Evolutionary conservation across 2,329 filamentous ascomycete genomes (phyloP).

Genomic region (Westerdykella aurantiaca): DNA sequence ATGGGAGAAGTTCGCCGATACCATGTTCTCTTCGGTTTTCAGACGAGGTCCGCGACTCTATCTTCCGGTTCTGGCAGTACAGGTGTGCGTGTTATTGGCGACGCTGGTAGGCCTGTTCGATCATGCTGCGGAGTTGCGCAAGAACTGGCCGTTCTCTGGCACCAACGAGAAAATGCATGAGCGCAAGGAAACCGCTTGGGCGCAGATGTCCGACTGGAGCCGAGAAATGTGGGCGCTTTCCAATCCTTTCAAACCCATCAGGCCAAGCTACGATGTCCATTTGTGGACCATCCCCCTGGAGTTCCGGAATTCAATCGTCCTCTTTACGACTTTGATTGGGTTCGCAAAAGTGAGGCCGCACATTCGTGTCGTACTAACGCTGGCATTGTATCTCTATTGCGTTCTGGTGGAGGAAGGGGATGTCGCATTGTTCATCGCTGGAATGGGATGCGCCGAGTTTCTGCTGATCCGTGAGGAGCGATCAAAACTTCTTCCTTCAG

Average conservation of each 20-base stretch:
- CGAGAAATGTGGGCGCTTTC: conserved; percentile 11
- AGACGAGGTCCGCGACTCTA: conserved; percentile 43
- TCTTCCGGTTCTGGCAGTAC: conserved; percentile 47
- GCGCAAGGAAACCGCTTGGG: conserved; percentile 5
- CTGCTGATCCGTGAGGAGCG: conserved; percentile 12
- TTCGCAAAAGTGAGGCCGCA: conserved; percentile 10
- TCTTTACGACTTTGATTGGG: conserved; percentile 17
- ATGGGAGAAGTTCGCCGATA: conserved; percentile 36
- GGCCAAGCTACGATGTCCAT: conserved; percentile 18
- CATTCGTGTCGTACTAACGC: conserved; percentile 8
- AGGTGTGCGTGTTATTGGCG: conserved; percentile 35
- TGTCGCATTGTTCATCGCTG: conserved; percentile 19
- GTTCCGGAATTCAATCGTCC: conserved; percentile 19
- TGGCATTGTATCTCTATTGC: conserved; percentile 13
- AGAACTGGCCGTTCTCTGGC: conserved; percentile 16
- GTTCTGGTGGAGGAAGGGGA: conserved; percentile 13
- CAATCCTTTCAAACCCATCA: conserved; percentile 10
- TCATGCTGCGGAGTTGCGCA: conserved; percentile 6
- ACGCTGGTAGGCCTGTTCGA: conserved; percentile 14
- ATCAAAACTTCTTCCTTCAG: conserved; percentile 2
- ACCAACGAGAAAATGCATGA: conserved; percentile 13
- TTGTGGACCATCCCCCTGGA: conserved; percentile 25
- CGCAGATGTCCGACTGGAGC: conserved; percentile 13
- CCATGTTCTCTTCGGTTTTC: conserved; percentile 43
- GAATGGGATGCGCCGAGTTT: conserved; percentile 17